These are phyloP conservation scores for Glonium stellatum DNA, from an alignment of 495 filamentous ascomycete genomes.

Conservation along the genomic window DNA sequence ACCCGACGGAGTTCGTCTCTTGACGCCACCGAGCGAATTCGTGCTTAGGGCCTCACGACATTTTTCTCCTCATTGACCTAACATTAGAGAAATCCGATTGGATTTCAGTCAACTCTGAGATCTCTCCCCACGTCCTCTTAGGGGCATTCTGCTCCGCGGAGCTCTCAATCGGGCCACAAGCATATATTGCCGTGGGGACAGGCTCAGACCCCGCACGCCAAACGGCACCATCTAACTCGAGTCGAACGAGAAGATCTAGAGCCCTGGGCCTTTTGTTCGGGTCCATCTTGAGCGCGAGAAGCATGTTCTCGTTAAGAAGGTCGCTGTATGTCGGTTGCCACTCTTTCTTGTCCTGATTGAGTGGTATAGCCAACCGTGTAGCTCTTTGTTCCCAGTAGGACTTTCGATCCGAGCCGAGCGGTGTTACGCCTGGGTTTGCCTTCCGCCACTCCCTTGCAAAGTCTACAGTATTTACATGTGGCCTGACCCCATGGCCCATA, in stretches of 20 bases:
- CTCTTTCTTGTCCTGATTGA: background rate
- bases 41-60: no score
- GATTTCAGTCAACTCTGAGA: no score
- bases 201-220: no score
- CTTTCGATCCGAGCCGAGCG: background rate
- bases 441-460: background rate
- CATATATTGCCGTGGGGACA: no score
- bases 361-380: background rate
- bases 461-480: background rate
- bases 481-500: conserved; percentile 1
- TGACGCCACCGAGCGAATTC: no score
- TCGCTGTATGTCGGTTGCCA: background rate
- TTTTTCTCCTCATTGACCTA: no score
- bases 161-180: no score
- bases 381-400: background rate
- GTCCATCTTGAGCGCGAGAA: background rate
- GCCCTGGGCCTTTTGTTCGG: background rate
- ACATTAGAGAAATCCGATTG: no score
- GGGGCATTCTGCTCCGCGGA: no score
- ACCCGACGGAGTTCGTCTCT: no score
- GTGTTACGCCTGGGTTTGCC: no score
- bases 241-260: background rate
- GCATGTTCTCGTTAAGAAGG: background rate
- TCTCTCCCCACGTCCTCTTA: no score
- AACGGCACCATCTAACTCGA: background rate